Percentiles rank a stretch among this genome's conserved stretches.
Evolutionary conservation across 1,284 basidiomycete species (phyloP).

Genomic region (Moesziomyces antarcticus): DNA sequence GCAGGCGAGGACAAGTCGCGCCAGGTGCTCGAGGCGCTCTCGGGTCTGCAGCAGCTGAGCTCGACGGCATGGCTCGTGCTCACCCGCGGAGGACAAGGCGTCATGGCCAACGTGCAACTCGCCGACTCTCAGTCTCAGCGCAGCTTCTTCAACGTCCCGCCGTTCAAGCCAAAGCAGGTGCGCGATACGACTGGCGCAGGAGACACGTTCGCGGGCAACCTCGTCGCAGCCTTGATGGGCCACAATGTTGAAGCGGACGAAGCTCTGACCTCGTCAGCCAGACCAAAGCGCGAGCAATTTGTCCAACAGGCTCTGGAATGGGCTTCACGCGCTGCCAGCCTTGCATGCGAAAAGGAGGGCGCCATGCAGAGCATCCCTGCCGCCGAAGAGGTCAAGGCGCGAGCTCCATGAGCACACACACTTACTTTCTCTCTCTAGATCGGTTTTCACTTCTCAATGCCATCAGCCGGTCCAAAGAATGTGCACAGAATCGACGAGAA

Average conservation of each 20-base stretch:
- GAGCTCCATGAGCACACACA: constrained; percentile 3
- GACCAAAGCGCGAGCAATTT: constrained; percentile 14
- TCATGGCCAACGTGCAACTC: constrained; percentile 50
- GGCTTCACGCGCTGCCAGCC: constrained; percentile 55
- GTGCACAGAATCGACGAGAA: too few relatives aligned
- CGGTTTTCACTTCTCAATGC: not conserved
- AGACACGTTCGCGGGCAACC: constrained; percentile 65
- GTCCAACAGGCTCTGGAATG: constrained; percentile 36
- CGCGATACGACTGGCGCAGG: constrained; percentile 66
- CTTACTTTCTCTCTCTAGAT: not conserved
- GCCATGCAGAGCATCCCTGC: constrained; percentile 65
- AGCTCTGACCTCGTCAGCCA: constrained; percentile 6
- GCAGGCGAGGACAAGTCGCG: constrained; percentile 26
- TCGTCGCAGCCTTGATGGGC: constrained; percentile 58
- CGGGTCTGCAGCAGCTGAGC: constrained; percentile 27
- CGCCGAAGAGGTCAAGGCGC: constrained; percentile 47
- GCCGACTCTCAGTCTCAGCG: constrained; percentile 13
- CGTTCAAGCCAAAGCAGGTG: constrained; percentile 53
- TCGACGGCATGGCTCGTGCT: constrained; percentile 59
- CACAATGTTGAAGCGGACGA: constrained; percentile 29
- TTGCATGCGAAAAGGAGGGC: constrained; percentile 63
- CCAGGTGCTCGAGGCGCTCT: constrained; percentile 42
- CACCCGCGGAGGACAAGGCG: constrained; percentile 58
- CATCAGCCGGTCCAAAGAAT: too few relatives aligned
- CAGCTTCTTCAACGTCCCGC: constrained; percentile 36